Percentiles rank a stretch among this genome's conserved stretches.
Evolutionary conservation across 176 grass and related monocot genomes (phyloP).

Genomic region (Calamus simplicifolius): DNA sequence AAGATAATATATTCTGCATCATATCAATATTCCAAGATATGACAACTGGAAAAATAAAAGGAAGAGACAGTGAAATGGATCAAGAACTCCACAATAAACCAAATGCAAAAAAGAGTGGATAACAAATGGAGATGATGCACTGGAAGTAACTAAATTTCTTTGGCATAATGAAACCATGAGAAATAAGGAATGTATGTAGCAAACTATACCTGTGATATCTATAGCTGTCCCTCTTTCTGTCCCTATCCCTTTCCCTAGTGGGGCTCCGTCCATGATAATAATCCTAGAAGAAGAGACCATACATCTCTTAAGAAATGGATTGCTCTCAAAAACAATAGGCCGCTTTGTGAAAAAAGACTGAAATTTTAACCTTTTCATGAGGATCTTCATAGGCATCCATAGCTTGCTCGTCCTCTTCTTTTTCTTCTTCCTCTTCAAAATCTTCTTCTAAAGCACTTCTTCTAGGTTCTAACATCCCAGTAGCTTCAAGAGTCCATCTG

Average conservation of each 20-base stretch:
- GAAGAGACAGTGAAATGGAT: too few species aligned
- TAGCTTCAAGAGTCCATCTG: slow-evolving; percentile 78
- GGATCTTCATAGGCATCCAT: slow-evolving; percentile 55
- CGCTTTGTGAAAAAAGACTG: not conserved
- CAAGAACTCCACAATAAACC: too few species aligned
- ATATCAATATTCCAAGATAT: too few species aligned
- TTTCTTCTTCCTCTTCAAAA: slow-evolving; percentile 99
- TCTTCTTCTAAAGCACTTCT: slow-evolving; percentile 96
- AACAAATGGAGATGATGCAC: too few species aligned
- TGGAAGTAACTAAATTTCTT: not conserved
- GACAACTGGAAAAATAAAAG: too few species aligned
- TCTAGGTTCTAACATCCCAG: slow-evolving; percentile 79
- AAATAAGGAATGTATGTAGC: not conserved
- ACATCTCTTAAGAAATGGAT: slow-evolving; percentile 3
- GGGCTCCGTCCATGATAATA: slow-evolving; percentile 67
- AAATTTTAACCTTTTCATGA: slow-evolving; percentile 42
- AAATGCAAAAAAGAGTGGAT: too few species aligned
- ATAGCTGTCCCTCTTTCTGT: slow-evolving; percentile 30
- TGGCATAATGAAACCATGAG: not conserved
- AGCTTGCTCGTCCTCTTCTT: slow-evolving; percentile 49
- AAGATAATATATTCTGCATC: too few species aligned
- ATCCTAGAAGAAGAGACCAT: slow-evolving; percentile 30
- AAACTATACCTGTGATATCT: slow-evolving; percentile 33
- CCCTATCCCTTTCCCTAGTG: slow-evolving; percentile 46
- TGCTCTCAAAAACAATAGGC: not conserved